These are phyloP conservation scores for Helminthosporium solani DNA, from an alignment of 2,329 filamentous ascomycete genomes.

Conservation along the genomic window DNA sequence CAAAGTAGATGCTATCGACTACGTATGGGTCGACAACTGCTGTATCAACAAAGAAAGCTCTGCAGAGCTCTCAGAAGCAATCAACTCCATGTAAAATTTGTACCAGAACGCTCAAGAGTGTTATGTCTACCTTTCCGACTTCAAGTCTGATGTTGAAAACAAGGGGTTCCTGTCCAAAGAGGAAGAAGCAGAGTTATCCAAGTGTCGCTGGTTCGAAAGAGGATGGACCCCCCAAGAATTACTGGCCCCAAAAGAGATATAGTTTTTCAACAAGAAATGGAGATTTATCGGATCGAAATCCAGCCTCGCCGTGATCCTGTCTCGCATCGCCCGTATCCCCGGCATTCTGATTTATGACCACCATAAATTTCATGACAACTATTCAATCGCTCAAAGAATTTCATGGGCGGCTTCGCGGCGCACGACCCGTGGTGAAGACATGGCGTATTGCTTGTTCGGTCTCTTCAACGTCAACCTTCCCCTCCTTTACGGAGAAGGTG, in stretches of 20 bases:
- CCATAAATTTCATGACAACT: neutral
- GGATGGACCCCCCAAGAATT: constrained; percentile 23
- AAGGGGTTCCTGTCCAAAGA: neutral
- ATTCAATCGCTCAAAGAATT: constrained; percentile 9
- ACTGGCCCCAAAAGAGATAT: constrained; percentile 8
- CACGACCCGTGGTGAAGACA: constrained; percentile 22
- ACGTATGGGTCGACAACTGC: neutral
- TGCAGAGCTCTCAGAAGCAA: neutral
- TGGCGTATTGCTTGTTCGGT: constrained; percentile 24
- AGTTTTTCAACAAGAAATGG: constrained; percentile 9
- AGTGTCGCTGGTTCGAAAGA: constrained; percentile 7
- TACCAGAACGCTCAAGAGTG: neutral
- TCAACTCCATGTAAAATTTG: constrained; percentile 1
- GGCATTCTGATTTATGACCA: neutral
- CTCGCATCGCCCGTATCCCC: neutral
- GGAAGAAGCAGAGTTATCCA: neutral
- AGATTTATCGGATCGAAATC: neutral
- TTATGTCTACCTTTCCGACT: neutral
- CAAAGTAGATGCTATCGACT: neutral
- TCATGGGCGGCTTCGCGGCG: constrained; percentile 20
- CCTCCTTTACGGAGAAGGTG: constrained; percentile 19
- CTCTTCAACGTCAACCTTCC: constrained; percentile 21
- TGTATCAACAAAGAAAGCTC: neutral
- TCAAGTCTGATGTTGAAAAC: neutral
- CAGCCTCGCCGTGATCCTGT: neutral